phyloP scores from a whole-genome alignment of 352 stramenopile genomes.

The Stephanocyclus meneghinianus region DNA sequence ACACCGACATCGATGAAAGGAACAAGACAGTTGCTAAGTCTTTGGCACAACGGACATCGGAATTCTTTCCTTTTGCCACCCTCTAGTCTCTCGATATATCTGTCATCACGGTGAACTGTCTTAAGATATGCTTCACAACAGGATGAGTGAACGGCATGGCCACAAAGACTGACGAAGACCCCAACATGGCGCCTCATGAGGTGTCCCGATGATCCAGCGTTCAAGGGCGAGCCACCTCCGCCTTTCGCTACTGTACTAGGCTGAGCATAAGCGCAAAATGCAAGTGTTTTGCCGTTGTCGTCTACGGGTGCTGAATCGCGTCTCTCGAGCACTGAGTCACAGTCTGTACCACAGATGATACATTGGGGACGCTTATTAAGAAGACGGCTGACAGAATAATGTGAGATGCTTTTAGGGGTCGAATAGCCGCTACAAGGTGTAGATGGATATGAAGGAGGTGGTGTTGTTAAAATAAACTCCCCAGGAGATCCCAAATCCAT shows the following conservation, averaged over 20 bases:
- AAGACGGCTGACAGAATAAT: slow-evolving; percentile 39
- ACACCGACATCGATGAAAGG: slow-evolving; percentile 81
- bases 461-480: slow-evolving; percentile 45
- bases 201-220: slow-evolving; percentile 3
- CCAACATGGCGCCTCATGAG: slow-evolving; percentile 64
- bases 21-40: slow-evolving; percentile 91
- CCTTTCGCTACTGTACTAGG: slow-evolving; percentile 79
- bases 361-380: slow-evolving; percentile 67
- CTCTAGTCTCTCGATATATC: slow-evolving; percentile 58
- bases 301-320: background rate
- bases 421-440: slow-evolving; percentile 20
- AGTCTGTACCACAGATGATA: slow-evolving; percentile 67
- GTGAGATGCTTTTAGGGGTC: slow-evolving; percentile 19
- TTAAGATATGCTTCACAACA: slow-evolving; percentile 94
- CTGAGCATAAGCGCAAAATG: slow-evolving; percentile 79
- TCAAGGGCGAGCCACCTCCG: slow-evolving; percentile 47
- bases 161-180: slow-evolving; percentile 84
- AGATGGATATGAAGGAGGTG: slow-evolving; percentile 35
- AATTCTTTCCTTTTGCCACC: slow-evolving; percentile 90
- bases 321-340: slow-evolving; percentile 23
- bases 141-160: slow-evolving; percentile 93
- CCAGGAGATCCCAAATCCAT: slow-evolving; percentile 23
- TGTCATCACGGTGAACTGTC: slow-evolving; percentile 87
- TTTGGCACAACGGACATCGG: slow-evolving; percentile 93
- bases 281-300: slow-evolving; percentile 62